These are phyloP conservation scores for Botrytis fabae DNA, from an alignment of 2,329 filamentous ascomycete species.

Conservation along the genomic window DNA sequence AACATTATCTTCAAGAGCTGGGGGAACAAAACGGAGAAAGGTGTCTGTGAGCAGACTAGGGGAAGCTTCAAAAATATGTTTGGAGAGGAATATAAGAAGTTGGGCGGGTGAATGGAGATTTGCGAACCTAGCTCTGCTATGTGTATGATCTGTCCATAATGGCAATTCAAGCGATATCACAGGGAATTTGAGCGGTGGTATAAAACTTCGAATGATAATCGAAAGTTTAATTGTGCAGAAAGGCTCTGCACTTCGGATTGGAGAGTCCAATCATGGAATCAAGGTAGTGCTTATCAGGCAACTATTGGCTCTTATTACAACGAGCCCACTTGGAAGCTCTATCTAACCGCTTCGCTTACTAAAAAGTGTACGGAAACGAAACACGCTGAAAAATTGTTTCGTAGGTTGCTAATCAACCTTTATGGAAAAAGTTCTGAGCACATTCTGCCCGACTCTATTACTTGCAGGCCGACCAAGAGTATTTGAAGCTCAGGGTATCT, in stretches of 20 bases:
- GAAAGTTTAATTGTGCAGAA: neutral
- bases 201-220: neutral
- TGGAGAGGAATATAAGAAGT: slow-evolving; percentile 13
- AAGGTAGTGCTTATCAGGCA: neutral
- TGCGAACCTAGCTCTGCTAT: neutral
- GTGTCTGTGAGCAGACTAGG: slow-evolving; percentile 28
- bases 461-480: neutral
- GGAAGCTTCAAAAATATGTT: slow-evolving; percentile 27
- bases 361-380: neutral
- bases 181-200: neutral
- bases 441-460: neutral
- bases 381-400: neutral
- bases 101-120: neutral
- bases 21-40: slow-evolving; percentile 24
- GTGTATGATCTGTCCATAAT: neutral
- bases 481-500: neutral
- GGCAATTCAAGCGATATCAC: neutral
- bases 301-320: neutral
- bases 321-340: neutral
- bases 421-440: neutral
- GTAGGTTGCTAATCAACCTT: neutral
- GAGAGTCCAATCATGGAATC: neutral
- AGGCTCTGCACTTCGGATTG: neutral
- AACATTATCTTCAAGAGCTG: slow-evolving; percentile 27
- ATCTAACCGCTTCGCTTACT: neutral